phyloP scores from a whole-genome alignment of 2,329 filamentous ascomycete species.

The Diaporthe sp. region DNA sequence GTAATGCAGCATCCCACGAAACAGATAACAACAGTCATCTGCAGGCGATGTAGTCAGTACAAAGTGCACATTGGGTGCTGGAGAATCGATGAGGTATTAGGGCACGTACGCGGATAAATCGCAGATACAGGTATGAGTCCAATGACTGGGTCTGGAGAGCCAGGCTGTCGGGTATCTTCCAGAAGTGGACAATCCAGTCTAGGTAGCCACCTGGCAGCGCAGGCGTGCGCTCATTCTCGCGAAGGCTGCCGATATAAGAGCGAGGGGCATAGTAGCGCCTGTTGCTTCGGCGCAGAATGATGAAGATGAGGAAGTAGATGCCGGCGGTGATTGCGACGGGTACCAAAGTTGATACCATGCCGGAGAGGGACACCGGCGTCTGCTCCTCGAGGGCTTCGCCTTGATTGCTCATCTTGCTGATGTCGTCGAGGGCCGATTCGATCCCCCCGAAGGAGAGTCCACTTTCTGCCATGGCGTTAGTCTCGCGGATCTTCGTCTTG shows the following conservation, averaged over 20 bases:
- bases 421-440: background rate
- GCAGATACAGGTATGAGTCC: constrained; percentile 41
- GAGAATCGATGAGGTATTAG: too few species aligned
- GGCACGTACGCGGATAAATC: constrained; percentile 39
- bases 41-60: background rate
- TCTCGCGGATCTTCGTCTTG: background rate
- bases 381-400: background rate
- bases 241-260: constrained; percentile 63
- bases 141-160: constrained; percentile 56
- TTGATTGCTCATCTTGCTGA: constrained; percentile 29
- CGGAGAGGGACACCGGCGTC: constrained; percentile 43
- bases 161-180: constrained; percentile 79
- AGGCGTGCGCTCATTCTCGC: constrained; percentile 69
- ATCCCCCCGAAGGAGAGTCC: background rate
- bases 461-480: constrained; percentile 28
- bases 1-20: constrained; percentile 87
- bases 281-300: constrained; percentile 60
- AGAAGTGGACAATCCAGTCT: constrained; percentile 78
- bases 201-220: constrained; percentile 72
- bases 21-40: constrained; percentile 64
- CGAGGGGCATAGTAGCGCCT: constrained; percentile 64
- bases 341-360: constrained; percentile 59
- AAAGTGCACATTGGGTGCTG: background rate
- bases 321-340: constrained; percentile 55
- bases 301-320: constrained; percentile 60